Percentiles rank a stretch among this genome's conserved stretches.
phyloP scores from a whole-genome alignment of 2,329 filamentous ascomycete genomes.

The Leptodontidium sp. region DNA sequence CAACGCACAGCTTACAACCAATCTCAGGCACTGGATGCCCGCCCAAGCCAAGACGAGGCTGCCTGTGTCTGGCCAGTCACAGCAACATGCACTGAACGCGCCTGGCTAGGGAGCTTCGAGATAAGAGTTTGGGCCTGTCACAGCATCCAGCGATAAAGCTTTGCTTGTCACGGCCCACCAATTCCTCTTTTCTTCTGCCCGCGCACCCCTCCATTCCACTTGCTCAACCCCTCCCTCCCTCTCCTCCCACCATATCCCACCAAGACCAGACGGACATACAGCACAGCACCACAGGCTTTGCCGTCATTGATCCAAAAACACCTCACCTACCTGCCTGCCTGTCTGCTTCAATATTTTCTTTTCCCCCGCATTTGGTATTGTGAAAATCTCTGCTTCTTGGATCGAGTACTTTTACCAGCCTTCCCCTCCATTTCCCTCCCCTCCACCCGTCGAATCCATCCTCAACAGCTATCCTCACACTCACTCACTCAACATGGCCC shows the following conservation, averaged over 20 bases:
- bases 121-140: conserved; percentile 18
- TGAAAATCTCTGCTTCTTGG: conserved; percentile 6
- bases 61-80: not conserved
- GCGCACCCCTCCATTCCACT: not conserved
- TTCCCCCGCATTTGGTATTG: not conserved
- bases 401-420: conserved; percentile 4
- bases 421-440: not conserved
- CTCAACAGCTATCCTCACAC: conserved; percentile 16
- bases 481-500: conserved; percentile 37
- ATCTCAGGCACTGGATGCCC: not conserved
- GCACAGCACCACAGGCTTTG: conserved; percentile 9
- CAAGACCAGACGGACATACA: not conserved
- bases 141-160: conserved; percentile 29
- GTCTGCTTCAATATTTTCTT: not conserved
- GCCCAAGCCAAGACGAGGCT: conserved; percentile 5
- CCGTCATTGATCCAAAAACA: conserved; percentile 25
- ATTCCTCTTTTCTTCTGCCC: conserved; percentile 25
- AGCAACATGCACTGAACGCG: not conserved
- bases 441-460: not conserved
- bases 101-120: conserved; percentile 4
- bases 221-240: no score
- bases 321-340: conserved; percentile 14
- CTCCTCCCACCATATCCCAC: conserved; percentile 19
- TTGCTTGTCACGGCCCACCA: conserved; percentile 20
- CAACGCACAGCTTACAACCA: not conserved